Conservation (phyloP, 257 asterid genomes). For the Catharanthus roseus region DNA sequence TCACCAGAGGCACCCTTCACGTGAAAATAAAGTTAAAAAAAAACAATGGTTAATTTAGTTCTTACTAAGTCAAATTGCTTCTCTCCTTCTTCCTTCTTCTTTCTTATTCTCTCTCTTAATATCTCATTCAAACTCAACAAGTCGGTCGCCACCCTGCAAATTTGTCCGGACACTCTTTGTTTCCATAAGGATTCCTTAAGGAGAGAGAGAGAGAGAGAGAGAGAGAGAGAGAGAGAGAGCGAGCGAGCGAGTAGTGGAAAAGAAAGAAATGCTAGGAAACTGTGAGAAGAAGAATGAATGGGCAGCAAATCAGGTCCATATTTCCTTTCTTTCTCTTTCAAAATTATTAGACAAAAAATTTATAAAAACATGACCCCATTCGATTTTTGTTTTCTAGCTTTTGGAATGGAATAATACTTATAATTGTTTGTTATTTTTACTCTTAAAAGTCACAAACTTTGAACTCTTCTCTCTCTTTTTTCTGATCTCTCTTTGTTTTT, state of each 20-base stretch:
- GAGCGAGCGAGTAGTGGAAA: no score
- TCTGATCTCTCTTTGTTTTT: slow-evolving; percentile 17
- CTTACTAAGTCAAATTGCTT: background rate
- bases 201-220: no score
- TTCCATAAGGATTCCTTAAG: slow-evolving; percentile 39
- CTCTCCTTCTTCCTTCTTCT: slow-evolving; percentile 1
- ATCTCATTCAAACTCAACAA: slow-evolving; percentile 33
- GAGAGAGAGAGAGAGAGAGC: no score
- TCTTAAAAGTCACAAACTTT: slow-evolving; percentile 27
- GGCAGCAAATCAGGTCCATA: slow-evolving; percentile 45
- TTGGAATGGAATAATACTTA: slow-evolving; percentile 68
- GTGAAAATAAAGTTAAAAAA: slow-evolving; percentile 40
- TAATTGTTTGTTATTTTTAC: slow-evolving; percentile 33
- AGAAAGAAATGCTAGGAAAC: slow-evolving; percentile 40
- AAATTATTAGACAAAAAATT: slow-evolving; percentile 35
- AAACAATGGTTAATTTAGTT: slow-evolving; percentile 2
- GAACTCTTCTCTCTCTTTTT: slow-evolving; percentile 17
- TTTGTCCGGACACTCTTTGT: slow-evolving; percentile 57
- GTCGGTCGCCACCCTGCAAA: slow-evolving; percentile 48
- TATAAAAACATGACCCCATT: slow-evolving; percentile 34
- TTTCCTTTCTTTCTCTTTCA: slow-evolving; percentile 29
- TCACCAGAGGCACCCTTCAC: slow-evolving; percentile 38
- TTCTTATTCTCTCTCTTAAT: background rate
- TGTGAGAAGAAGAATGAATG: slow-evolving; percentile 58
- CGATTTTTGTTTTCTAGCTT: slow-evolving; percentile 65